phyloP scores from a whole-genome alignment of 148 eudicot genomes.

The Mesembryanthemum crystallinum region DNA sequence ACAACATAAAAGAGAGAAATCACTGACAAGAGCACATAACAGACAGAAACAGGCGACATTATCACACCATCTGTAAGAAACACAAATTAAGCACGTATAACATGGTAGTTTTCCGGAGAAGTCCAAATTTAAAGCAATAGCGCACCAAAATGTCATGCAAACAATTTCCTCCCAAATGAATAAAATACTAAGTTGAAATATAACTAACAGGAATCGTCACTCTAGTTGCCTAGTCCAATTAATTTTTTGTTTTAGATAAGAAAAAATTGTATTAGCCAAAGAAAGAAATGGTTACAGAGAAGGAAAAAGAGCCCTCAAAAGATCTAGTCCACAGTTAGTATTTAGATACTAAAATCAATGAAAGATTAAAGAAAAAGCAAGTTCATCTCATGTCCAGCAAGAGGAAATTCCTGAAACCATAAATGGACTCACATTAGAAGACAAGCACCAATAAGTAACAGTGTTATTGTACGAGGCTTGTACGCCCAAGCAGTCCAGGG shows the following conservation, averaged over 20 bases:
- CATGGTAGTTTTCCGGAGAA: background rate
- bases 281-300: no score
- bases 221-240: background rate
- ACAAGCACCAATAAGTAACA: conserved; percentile 87
- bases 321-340: background rate
- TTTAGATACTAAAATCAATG: background rate
- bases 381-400: background rate
- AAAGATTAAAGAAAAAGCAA: background rate
- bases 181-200: background rate
- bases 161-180: background rate
- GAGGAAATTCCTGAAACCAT: background rate
- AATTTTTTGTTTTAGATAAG: no score
- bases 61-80: background rate
- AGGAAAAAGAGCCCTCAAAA: no score
- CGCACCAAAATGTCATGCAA: background rate
- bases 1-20: background rate
- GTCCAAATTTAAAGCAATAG: background rate
- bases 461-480: conserved; percentile 83
- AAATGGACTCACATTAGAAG: conserved; percentile 74
- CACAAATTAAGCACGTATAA: background rate
- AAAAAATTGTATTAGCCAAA: no score
- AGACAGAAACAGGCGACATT: no score
- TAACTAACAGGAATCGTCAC: background rate
- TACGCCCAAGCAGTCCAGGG: conserved; percentile 99
- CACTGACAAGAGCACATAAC: conserved; percentile 7